phyloP scores from a whole-genome alignment of 208 protist species.

The Leishmania amazonensis region DNA sequence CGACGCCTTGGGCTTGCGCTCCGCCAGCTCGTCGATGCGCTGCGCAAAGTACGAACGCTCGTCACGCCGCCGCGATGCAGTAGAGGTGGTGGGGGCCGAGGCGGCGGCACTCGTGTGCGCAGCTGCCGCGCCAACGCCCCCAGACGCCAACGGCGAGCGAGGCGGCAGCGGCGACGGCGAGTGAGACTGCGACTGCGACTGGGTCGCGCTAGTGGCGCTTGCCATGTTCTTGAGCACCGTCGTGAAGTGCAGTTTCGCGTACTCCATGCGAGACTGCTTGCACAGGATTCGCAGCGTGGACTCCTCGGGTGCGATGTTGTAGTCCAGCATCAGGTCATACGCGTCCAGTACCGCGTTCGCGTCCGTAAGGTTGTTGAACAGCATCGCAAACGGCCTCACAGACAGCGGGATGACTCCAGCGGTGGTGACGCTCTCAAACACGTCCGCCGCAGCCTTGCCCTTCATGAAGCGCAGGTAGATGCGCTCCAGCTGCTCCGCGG shows the following conservation, averaged over 20 bases:
- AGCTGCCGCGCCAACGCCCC: not conserved
- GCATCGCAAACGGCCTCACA: constrained; percentile 80
- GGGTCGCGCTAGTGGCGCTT: not conserved
- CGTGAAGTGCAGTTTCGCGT: constrained; percentile 78
- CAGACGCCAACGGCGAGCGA: constrained; percentile 14
- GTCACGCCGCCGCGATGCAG: constrained; percentile 48
- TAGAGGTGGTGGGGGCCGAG: constrained; percentile 12
- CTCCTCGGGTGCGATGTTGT: constrained; percentile 75
- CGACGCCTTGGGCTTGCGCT: constrained; percentile 31
- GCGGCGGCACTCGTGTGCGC: not conserved
- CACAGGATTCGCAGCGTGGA: constrained; percentile 82
- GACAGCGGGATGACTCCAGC: constrained; percentile 70
- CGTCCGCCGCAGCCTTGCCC: constrained; percentile 53
- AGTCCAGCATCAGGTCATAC: constrained; percentile 90
- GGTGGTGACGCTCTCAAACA: constrained; percentile 58
- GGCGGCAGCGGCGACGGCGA: constrained; percentile 25
- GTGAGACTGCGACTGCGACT: not conserved
- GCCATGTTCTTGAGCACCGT: constrained; percentile 30
- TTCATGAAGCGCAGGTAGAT: constrained; percentile 80
- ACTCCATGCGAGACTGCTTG: constrained; percentile 74
- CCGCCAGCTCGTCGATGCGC: constrained; percentile 62
- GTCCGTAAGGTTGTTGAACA: constrained; percentile 74
- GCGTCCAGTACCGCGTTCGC: constrained; percentile 67
- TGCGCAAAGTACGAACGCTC: constrained; percentile 74
- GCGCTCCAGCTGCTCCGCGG: constrained; percentile 64